Evolutionary conservation across 805 yeast genomes (phyloP), one percentile per base, ranked within the genome.

Genomic region (Schwanniomyces pseudopolymorphus): DNA sequence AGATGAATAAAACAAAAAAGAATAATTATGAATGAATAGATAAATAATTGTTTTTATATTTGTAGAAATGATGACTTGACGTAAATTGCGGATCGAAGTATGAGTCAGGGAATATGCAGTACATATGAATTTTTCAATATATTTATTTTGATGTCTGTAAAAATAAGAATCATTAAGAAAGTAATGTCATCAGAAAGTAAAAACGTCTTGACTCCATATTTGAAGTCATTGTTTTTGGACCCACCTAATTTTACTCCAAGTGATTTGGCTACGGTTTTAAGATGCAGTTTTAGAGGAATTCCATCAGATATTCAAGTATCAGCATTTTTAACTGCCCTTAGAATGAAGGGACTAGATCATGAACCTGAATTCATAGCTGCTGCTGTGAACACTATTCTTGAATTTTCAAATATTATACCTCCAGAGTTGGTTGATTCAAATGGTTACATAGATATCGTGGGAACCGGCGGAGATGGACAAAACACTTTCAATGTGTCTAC

Each of bases 381-480:
- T 7, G 97, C 97, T 0, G 97, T 89, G 0, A 70, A 72, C 17
- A 83, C 94, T 1, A 79, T 92, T 21, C 69, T 87, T 49, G 80
- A 81, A 55, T 84, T 77, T 55, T 83, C 94, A 5, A 78, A 77
- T 41, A 54, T 72, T 9, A 78, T 89, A n/a, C 69, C 75, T 8
- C 62, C 74, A 2, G 57, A 66, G 6, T 54, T 59, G 1, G 77
- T 79, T 11, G 79, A 77, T 33, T 56, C 68, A 1, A 66, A 63
- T 1, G 86, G 86, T 0, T 85, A 78, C 54, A 75, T 85, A 5
- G 99, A 94, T 64, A 88, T 94, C 25, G 99, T 94, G 5, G 99
- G 99, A 1, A 94, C 99, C 0, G 99, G 99, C 22, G 99, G 99
- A 13, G 99, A 94, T 62, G 97, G 97, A 1, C 96, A 94, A 61